A percentile compares a stretch with the other conserved stretches of the same genome.
Evolutionary conservation across 164 flowering plant species (phyloP).

Genomic region (Macadamia tetraphylla): DNA sequence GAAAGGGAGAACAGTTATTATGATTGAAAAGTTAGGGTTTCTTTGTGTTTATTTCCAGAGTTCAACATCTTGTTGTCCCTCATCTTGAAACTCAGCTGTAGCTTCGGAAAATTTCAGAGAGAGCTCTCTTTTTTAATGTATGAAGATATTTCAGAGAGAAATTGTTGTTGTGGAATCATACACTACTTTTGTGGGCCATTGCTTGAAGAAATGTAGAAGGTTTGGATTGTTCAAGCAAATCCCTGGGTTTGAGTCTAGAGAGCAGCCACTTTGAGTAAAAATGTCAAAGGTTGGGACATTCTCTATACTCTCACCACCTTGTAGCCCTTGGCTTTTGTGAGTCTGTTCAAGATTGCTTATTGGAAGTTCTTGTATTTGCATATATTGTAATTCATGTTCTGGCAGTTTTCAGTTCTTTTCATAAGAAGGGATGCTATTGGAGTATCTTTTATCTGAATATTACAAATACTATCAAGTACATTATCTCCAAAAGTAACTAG

Average conservation of each 20-base stretch:
- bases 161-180: not conserved
- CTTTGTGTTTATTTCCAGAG: slow-evolving; percentile 12
- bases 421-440: not conserved
- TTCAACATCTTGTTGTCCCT: slow-evolving; percentile 65
- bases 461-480: too few species aligned
- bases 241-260: too few species aligned
- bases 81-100: not conserved
- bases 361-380: not conserved
- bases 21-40: slow-evolving; percentile 13
- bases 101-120: not conserved
- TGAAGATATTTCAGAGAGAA: not conserved
- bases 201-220: too few species aligned
- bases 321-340: not conserved
- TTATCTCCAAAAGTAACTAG: too few species aligned
- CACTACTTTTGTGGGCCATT: not conserved
- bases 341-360: not conserved
- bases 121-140: slow-evolving; percentile 11
- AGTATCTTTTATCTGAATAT: too few species aligned
- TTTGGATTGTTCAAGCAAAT: too few species aligned
- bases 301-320: too few species aligned
- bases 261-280: too few species aligned
- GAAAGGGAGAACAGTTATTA: slow-evolving; percentile 29
- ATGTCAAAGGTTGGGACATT: too few species aligned
- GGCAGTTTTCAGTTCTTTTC: not conserved
- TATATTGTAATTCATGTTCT: not conserved